Evolutionary conservation across 148 eudicot genomes (phyloP).

Genomic region (Chenopodium suecicum): DNA sequence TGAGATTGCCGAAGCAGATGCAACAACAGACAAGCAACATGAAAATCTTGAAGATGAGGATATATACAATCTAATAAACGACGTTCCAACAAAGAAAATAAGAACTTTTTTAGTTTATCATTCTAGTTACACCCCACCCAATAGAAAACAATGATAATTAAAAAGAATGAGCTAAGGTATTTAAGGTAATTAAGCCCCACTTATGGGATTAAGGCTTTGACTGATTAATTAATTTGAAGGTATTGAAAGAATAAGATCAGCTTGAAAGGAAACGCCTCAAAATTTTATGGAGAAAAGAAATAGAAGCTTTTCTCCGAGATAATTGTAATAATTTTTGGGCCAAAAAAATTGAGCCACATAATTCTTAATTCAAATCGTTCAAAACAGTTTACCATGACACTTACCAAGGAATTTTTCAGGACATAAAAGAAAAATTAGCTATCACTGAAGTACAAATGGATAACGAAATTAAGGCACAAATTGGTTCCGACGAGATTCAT

Average conservation of each 20-base stretch:
- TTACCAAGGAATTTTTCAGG: constrained; percentile 1
- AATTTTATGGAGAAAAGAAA: background rate
- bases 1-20: background rate
- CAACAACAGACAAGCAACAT: background rate
- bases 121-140: background rate
- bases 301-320: background rate
- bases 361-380: background rate
- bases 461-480: background rate
- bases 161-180: too few relatives aligned
- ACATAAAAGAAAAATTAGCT: background rate
- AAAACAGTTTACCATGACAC: background rate
- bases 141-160: too few relatives aligned
- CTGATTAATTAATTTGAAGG: too few relatives aligned
- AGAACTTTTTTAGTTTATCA: background rate
- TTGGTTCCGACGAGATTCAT: background rate
- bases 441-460: background rate
- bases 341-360: background rate
- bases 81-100: background rate
- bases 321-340: background rate
- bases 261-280: background rate
- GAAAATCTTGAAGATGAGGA: constrained; percentile 8
- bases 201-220: too few relatives aligned
- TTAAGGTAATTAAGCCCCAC: too few relatives aligned
- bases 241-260: background rate
- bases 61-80: background rate